phyloP scores from a whole-genome alignment of 2,329 filamentous ascomycete species.

The Alternaria alternata region DNA sequence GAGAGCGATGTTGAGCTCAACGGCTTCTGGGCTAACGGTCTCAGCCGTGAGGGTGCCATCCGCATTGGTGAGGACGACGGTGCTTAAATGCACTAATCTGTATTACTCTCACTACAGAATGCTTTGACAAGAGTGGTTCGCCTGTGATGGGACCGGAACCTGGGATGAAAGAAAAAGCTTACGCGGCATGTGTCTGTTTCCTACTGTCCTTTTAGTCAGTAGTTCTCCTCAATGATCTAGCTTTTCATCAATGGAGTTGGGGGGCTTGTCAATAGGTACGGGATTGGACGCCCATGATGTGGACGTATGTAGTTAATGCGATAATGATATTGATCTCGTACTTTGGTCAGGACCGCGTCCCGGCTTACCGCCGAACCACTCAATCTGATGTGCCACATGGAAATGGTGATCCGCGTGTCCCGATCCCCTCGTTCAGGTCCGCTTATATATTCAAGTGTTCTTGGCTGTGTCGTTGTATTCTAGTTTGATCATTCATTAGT shows the following conservation, averaged over 20 bases:
- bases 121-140: slow-evolving; percentile 20
- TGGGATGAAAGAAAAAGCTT: slow-evolving; percentile 10
- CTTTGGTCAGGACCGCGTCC: not conserved
- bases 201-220: slow-evolving; percentile 13
- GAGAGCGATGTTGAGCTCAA: slow-evolving; percentile 60
- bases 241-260: slow-evolving; percentile 24
- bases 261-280: slow-evolving; percentile 13
- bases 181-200: slow-evolving; percentile 4
- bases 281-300: slow-evolving; percentile 10
- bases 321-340: slow-evolving; percentile 18
- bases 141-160: slow-evolving; percentile 12
- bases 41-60: slow-evolving; percentile 57
- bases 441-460: not conserved
- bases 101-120: slow-evolving; percentile 24
- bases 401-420: not conserved
- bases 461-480: not conserved
- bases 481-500: not conserved
- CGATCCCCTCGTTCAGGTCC: not conserved
- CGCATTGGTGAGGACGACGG: slow-evolving; percentile 59
- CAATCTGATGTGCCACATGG: not conserved
- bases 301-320: slow-evolving; percentile 16
- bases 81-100: slow-evolving; percentile 35
- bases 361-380: slow-evolving; percentile 9
- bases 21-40: slow-evolving; percentile 61
- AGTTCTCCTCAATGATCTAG: slow-evolving; percentile 10